Evolutionary conservation across 805 yeast species (phyloP), one percentile per base, ranked within the genome.

Genomic region (Candida tammaniensis): DNA sequence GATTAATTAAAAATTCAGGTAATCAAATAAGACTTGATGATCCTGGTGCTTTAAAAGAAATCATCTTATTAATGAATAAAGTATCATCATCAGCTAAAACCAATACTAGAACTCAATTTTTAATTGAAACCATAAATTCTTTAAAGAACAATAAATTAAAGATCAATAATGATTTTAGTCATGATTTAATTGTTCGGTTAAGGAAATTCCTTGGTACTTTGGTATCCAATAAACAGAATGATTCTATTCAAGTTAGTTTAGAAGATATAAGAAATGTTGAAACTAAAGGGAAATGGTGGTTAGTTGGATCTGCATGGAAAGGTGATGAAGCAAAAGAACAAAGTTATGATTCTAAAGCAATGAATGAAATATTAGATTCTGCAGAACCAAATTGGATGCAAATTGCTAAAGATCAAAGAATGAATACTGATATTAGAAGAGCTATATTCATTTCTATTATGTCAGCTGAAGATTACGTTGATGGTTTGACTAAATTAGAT

Each of bases 261-360:
- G 80, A 78, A 29, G 99, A 93, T 61, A 87, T 93, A 38, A 78
- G 75, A 31, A 78, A 76, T 41, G 72, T 86, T 16, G 85, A 82
- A 10, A 76, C 82, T 1, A 78, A 79, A 44, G 99, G 99, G 38
- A 93, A 91, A 59, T 93, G 99, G 99, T 93, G 99, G 99, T 68
- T 93, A 20, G 91, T 93, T 19, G 99, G 99, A 31, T 86, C 98
- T 1, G 96, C 98, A 0, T 93, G 97, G 96, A 86, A 79, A 51
- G 96, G 96, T 3, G 62, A 67, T 36, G 38, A 21, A 17, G 25
- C 27, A 31, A 43, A 39, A 3, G 48, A 39, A 5, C 35, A 41
- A 13, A 44, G 42, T 20, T 55, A 62, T 3, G 72, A 72, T 32
- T 52, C 64, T 3, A 59, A 57, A 4, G 70, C 72, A 2, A 69